Percentiles rank a stretch among this genome's conserved stretches.
Evolutionary conservation across 164 flowering plant species (phyloP).

Genomic region (Litsea cubeba): DNA sequence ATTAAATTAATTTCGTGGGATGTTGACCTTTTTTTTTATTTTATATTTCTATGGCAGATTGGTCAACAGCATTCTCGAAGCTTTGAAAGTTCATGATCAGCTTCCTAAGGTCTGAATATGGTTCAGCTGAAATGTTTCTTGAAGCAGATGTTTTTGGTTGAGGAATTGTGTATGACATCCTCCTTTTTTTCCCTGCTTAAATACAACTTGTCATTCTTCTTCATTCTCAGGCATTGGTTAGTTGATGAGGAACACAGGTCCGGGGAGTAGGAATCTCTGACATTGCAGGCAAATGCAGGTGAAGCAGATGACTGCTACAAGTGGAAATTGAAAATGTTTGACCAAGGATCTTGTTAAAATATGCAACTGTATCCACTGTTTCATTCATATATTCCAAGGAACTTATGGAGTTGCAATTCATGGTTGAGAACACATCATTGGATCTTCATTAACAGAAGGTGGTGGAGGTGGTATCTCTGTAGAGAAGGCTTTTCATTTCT

Average conservation of each 20-base stretch:
- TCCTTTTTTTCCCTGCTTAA: background rate
- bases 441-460: too few species aligned
- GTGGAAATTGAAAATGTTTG: too few species aligned
- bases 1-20: background rate
- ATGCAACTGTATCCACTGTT: too few species aligned
- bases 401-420: too few species aligned
- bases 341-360: too few species aligned
- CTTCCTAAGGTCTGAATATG: constrained; percentile 23
- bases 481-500: too few species aligned
- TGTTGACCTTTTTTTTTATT: background rate
- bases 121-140: background rate
- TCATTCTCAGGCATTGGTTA: constrained; percentile 22
- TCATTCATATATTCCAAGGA: too few species aligned
- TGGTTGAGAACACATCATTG: too few species aligned
- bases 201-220: background rate
- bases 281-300: too few species aligned
- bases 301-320: too few species aligned
- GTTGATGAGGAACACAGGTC: constrained; percentile 10
- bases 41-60: constrained; percentile 41
- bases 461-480: too few species aligned
- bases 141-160: background rate
- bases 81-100: constrained; percentile 50
- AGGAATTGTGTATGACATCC: background rate
- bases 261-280: too few species aligned
- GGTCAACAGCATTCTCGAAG: constrained; percentile 77